Conservation (phyloP, 768 basidiomycete genomes). For the Pholiota molesta region DNA sequence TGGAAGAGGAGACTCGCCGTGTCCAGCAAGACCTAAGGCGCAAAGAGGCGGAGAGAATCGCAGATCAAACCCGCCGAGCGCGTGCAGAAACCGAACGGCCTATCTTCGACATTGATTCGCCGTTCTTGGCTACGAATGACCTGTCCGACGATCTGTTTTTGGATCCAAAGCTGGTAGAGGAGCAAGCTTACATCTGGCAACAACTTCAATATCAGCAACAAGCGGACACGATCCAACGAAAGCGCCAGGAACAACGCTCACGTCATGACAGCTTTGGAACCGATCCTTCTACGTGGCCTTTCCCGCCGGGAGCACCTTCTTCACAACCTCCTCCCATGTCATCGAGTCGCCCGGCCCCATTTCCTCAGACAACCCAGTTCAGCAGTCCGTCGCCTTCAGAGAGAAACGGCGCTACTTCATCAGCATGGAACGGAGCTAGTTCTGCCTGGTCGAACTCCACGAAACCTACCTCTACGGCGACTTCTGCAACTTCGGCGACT, state of each 20-base stretch:
- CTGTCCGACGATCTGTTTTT: conserved; percentile 4
- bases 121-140: conserved; percentile 28
- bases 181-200: conserved; percentile 30
- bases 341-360: not conserved
- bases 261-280: conserved; percentile 43
- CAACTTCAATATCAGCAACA: conserved; percentile 45
- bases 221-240: conserved; percentile 45
- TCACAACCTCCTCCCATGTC: not conserved
- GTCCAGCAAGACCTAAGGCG: conserved; percentile 21
- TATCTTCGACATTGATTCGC: conserved; percentile 30
- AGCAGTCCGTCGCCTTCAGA: conserved; percentile 25
- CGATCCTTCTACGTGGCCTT: conserved; percentile 31
- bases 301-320: not conserved
- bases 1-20: conserved; percentile 10
- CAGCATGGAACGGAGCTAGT: conserved; percentile 30
- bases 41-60: conserved; percentile 15
- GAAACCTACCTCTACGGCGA: conserved; percentile 27
- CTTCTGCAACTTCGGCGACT: conserved; percentile 27
- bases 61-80: conserved; percentile 16
- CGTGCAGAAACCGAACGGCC: conserved; percentile 28
- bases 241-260: conserved; percentile 45
- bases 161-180: conserved; percentile 27
- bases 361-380: conserved; percentile 24
- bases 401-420: conserved; percentile 24
- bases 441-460: conserved; percentile 31